These are phyloP conservation scores for Populus tomentosa DNA, from an alignment of 441 rosid genomes.

Conservation along the genomic window DNA sequence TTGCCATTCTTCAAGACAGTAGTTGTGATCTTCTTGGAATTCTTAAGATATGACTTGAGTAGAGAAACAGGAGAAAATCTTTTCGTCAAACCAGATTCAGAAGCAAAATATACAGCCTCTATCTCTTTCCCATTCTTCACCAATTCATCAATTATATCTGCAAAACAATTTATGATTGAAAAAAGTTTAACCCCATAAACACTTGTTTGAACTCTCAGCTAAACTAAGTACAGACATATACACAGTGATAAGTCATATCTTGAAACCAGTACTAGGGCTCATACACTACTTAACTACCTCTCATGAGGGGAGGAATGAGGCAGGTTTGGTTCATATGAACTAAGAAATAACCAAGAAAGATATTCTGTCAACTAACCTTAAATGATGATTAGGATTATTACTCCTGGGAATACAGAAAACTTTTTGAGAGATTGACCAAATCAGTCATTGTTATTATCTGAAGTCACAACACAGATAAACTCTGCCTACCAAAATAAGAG, in stretches of 20 bases:
- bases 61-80: constrained; percentile 45
- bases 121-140: constrained; percentile 50
- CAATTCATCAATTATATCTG: constrained; percentile 51
- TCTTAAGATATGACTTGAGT: constrained; percentile 42
- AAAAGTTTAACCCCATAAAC: background rate
- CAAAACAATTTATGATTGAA: background rate
- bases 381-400: too few relatives aligned
- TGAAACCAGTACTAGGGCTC: background rate
- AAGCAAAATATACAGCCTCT: constrained; percentile 56
- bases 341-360: background rate
- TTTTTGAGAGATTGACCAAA: too few relatives aligned
- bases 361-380: background rate
- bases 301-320: background rate
- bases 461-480: background rate
- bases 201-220: background rate
- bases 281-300: background rate
- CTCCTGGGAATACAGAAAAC: background rate
- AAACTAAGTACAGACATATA: background rate
- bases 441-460: too few relatives aligned
- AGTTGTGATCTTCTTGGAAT: constrained; percentile 36
- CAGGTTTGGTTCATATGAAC: background rate
- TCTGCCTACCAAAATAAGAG: background rate
- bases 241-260: background rate
- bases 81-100: constrained; percentile 44
- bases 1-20: constrained; percentile 36